Conservation (phyloP, 306 rosid species). For the Cucurbita maxima region DNA sequence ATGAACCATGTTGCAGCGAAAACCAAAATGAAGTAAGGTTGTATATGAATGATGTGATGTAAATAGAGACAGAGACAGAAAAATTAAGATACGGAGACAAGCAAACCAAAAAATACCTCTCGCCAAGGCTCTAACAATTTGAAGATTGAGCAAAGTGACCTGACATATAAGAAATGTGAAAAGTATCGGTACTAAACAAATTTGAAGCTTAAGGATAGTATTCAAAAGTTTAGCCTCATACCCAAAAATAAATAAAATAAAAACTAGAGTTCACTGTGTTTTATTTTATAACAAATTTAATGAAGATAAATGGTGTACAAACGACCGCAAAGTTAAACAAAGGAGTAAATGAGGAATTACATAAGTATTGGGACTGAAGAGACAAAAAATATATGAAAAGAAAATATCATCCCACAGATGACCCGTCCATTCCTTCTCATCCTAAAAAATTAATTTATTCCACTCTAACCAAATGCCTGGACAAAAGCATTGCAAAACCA, state of each 20-base stretch:
- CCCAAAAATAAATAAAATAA: not conserved
- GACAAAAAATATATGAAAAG: not conserved
- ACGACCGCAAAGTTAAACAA: not conserved
- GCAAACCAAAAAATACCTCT: constrained; percentile 34
- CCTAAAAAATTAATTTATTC: not conserved
- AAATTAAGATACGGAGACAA: too few relatives aligned
- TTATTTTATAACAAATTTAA: not conserved
- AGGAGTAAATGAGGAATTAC: not conserved
- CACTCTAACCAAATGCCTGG: too few relatives aligned
- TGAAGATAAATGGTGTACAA: not conserved
- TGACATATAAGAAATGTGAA: constrained; percentile 25
- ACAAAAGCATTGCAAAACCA: too few relatives aligned
- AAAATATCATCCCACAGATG: not conserved
- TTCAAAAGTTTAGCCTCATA: not conserved
- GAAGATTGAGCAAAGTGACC: constrained; percentile 84
- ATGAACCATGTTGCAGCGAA: not conserved
- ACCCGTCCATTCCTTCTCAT: not conserved
- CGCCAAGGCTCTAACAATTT: constrained; percentile 85
- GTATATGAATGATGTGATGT: not conserved
- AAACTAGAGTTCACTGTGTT: not conserved
- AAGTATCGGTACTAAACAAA: not conserved
- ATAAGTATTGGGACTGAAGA: not conserved
- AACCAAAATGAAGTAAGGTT: not conserved
- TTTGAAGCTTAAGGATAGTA: not conserved
- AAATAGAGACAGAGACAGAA: not conserved